Evolutionary conservation across 2,329 filamentous ascomycete genomes (phyloP).

Genomic region (Pseudopyricularia cyperi): DNA sequence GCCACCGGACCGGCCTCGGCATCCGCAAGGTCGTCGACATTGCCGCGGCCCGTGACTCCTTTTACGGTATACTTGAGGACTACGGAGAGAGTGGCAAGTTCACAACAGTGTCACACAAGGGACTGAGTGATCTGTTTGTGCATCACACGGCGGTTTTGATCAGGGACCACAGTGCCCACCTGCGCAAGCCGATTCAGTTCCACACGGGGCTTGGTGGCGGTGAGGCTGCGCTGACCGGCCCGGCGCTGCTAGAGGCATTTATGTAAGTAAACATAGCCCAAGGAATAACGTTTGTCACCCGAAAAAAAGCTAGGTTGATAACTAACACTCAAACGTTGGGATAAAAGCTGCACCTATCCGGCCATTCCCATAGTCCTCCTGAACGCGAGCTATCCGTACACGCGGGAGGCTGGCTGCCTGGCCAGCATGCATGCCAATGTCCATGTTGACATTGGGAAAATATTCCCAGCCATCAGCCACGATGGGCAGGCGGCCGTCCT

Average conservation of each 20-base stretch:
- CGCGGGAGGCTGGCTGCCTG: slow-evolving; percentile 64
- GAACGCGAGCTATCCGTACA: slow-evolving; percentile 73
- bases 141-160: slow-evolving; percentile 49
- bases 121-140: slow-evolving; percentile 59
- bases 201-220: slow-evolving; percentile 75
- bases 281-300: too few relatives aligned
- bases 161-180: slow-evolving; percentile 23
- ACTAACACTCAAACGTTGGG: neutral
- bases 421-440: slow-evolving; percentile 67
- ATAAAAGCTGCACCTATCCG: slow-evolving; percentile 39
- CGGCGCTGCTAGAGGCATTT: slow-evolving; percentile 60
- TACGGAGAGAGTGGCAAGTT: slow-evolving; percentile 20
- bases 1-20: slow-evolving; percentile 63
- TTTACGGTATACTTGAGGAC: slow-evolving; percentile 20
- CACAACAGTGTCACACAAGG: slow-evolving; percentile 45
- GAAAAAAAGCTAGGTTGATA: too few relatives aligned
- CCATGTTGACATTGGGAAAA: slow-evolving; percentile 71
- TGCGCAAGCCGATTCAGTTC: slow-evolving; percentile 66
- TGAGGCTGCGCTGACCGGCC: slow-evolving; percentile 61
- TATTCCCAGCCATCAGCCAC: slow-evolving; percentile 66
- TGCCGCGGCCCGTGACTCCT: slow-evolving; percentile 24
- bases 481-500: slow-evolving; percentile 62
- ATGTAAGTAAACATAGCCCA: too few relatives aligned
- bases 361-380: slow-evolving; percentile 63
- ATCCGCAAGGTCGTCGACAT: slow-evolving; percentile 33